Evolutionary conservation across 371 early-diverging fungal genomes (phyloP).

Genomic region (Mortierella sp.): DNA sequence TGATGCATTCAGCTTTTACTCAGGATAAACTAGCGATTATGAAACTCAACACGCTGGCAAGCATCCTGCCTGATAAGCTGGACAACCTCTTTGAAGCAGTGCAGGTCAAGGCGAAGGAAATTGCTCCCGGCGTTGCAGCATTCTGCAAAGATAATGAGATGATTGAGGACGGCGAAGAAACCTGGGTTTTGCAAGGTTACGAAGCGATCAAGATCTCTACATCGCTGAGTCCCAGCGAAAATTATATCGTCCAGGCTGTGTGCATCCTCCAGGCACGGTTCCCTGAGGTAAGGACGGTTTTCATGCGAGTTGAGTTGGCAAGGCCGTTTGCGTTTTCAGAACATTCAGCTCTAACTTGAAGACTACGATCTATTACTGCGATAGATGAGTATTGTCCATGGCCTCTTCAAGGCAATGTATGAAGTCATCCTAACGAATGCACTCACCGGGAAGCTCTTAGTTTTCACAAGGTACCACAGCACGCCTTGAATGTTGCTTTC

Average conservation of each 20-base stretch:
- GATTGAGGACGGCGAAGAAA: background rate
- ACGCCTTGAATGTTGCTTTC: background rate
- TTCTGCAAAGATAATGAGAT: constrained; percentile 12
- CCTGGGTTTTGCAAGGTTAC: constrained; percentile 13
- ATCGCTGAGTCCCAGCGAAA: constrained; percentile 14
- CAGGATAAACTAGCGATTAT: constrained; percentile 30
- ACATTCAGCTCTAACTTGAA: background rate
- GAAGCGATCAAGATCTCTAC: constrained; percentile 11
- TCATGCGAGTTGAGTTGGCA: background rate
- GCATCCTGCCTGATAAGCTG: constrained; percentile 18
- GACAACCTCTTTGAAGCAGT: constrained; percentile 26
- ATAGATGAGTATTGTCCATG: constrained; percentile 16
- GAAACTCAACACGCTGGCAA: constrained; percentile 21
- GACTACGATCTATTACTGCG: background rate
- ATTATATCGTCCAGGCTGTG: constrained; percentile 25
- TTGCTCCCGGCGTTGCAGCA: constrained; percentile 9
- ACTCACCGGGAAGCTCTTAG: background rate
- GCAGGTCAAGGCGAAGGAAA: constrained; percentile 11
- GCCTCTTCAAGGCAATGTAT: constrained; percentile 3
- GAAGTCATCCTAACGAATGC: constrained; percentile 8
- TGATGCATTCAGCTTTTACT: constrained; percentile 29
- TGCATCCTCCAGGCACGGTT: constrained; percentile 21
- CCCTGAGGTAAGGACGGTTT: constrained; percentile 18
- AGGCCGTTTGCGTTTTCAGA: no score
- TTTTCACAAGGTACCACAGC: constrained; percentile 2